Evolutionary conservation across 2,329 filamentous ascomycete genomes (phyloP).

Genomic region (Aspergillus chevalieri): DNA sequence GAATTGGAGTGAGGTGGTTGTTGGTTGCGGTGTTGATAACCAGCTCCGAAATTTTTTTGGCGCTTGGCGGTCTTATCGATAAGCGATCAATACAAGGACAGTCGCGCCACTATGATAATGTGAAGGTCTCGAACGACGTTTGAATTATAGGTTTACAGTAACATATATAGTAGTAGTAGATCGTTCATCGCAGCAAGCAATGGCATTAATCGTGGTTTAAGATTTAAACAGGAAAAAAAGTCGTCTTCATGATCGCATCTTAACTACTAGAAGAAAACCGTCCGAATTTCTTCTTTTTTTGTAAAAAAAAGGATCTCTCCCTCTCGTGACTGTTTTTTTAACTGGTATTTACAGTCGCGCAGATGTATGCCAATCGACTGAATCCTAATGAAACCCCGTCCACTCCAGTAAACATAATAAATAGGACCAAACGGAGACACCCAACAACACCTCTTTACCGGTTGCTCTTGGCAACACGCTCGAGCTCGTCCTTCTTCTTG

Average conservation of each 20-base stretch:
- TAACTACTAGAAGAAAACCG: slow-evolving; percentile 38
- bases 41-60: slow-evolving; percentile 24
- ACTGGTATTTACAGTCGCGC: slow-evolving; percentile 34
- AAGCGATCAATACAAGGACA: slow-evolving; percentile 18
- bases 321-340: slow-evolving; percentile 28
- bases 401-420: slow-evolving; percentile 36
- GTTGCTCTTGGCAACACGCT: slow-evolving; percentile 99
- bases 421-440: slow-evolving; percentile 34
- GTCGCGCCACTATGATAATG: background rate
- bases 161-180: too few relatives aligned
- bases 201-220: slow-evolving; percentile 2
- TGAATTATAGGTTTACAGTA: too few relatives aligned
- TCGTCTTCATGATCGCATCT: slow-evolving; percentile 38
- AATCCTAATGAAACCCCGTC: slow-evolving; percentile 37
- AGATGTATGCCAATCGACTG: slow-evolving; percentile 38
- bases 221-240: slow-evolving; percentile 14
- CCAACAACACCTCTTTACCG: slow-evolving; percentile 64
- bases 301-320: slow-evolving; percentile 23
- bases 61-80: slow-evolving; percentile 23
- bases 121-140: too few relatives aligned
- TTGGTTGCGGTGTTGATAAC: slow-evolving; percentile 6
- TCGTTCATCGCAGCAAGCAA: background rate
- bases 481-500: slow-evolving; percentile 99
- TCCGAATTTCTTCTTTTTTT: slow-evolving; percentile 31
- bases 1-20: slow-evolving; percentile 64